Percentiles rank a stretch among this genome's conserved stretches.
phyloP scores from a whole-genome alignment of 352 stramenopile species.

The Globisporangium echinulatum region DNA sequence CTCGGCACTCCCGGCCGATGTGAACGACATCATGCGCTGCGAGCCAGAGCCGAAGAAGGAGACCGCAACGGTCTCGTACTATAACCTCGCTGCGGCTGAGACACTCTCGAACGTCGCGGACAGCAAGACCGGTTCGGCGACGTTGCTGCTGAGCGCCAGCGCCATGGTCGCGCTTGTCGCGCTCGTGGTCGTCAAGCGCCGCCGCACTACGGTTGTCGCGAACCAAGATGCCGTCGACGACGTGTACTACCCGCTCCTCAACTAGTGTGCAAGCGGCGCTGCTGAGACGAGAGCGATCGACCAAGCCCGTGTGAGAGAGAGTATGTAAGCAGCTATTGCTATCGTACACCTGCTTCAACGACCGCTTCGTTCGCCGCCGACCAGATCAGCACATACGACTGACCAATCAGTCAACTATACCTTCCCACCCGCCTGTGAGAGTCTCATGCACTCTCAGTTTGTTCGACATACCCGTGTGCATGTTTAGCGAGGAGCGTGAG shows the following conservation, averaged over 20 bases:
- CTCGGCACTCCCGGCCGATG: slow-evolving; percentile 23
- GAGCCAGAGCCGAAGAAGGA: slow-evolving; percentile 17
- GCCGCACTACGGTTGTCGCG: background rate
- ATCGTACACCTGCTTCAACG: background rate
- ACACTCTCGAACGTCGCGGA: background rate
- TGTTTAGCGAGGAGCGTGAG: background rate
- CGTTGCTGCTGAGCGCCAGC: slow-evolving; percentile 5
- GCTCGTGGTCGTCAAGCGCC: slow-evolving; percentile 11
- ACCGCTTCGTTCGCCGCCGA: background rate
- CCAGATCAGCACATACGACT: too few relatives aligned
- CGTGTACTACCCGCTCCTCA: slow-evolving; percentile 15
- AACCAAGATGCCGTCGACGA: slow-evolving; percentile 6
- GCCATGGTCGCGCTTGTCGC: slow-evolving; percentile 9
- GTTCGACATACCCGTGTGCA: background rate
- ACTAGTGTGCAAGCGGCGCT: background rate
- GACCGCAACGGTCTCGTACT: background rate
- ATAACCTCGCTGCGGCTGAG: background rate
- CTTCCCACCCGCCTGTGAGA: background rate
- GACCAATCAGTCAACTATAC: background rate
- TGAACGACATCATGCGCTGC: slow-evolving; percentile 46
- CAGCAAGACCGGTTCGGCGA: background rate
- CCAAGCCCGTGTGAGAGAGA: too few relatives aligned
- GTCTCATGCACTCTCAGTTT: background rate
- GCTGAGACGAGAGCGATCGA: too few relatives aligned
- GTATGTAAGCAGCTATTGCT: too few relatives aligned